These are phyloP conservation scores for Cyclocybe aegerita DNA, from an alignment of 768 basidiomycete genomes.

Conservation along the genomic window DNA sequence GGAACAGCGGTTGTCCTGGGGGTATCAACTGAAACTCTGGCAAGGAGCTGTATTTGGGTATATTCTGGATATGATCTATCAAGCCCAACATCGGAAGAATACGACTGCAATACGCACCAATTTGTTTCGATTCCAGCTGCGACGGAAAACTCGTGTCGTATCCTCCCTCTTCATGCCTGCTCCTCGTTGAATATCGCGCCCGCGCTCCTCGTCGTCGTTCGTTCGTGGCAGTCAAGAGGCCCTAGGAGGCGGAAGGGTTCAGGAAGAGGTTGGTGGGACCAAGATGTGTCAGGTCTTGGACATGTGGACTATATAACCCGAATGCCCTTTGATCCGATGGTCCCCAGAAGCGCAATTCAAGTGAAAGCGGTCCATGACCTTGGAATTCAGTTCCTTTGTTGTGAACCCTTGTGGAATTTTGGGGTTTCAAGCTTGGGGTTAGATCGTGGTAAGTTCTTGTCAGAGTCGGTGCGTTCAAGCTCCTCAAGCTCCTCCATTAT, in stretches of 20 bases:
- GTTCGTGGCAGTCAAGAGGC: neutral
- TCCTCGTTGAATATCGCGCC: neutral
- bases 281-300: too few species aligned
- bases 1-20: constrained; percentile 39
- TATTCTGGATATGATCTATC: constrained; percentile 28
- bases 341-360: too few species aligned
- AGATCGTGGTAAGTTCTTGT: too few species aligned
- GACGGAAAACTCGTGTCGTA: constrained; percentile 4
- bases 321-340: too few species aligned
- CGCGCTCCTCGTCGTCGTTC: neutral
- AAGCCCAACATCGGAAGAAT: neutral
- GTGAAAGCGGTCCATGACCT: too few species aligned
- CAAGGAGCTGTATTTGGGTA: constrained; percentile 45
- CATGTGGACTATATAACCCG: too few species aligned
- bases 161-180: neutral
- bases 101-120: constrained; percentile 1
- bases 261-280: neutral
- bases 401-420: too few species aligned
- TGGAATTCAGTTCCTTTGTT: too few species aligned
- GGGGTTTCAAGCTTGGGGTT: too few species aligned
- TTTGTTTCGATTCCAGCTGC: constrained; percentile 7
- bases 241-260: neutral
- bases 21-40: constrained; percentile 43
- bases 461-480: too few species aligned
- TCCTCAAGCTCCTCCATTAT: too few species aligned